Percentiles rank a stretch among this genome's conserved stretches.
phyloP scores from a whole-genome alignment of 2,329 filamentous ascomycete genomes.

The Berkeleyomyces rouxiae region DNA sequence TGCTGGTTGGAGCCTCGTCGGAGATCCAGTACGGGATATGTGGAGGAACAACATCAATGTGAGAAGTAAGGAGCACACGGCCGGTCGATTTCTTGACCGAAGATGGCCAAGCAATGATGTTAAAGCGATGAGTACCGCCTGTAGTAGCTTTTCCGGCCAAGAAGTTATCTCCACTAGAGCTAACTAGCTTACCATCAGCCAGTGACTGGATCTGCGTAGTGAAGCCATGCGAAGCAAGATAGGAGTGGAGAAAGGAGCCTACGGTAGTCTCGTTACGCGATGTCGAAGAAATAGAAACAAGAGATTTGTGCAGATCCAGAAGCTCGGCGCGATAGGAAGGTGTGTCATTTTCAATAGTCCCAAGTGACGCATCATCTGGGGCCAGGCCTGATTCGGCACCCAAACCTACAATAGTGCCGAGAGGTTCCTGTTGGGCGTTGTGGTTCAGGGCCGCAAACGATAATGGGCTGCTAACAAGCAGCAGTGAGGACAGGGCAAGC shows the following conservation, averaged over 20 bases:
- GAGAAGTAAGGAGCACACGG: slow-evolving; percentile 53
- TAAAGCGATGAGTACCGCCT: slow-evolving; percentile 38
- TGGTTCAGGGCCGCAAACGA: not conserved
- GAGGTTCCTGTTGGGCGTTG: not conserved
- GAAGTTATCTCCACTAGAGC: not conserved
- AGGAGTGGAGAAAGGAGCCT: slow-evolving; percentile 49
- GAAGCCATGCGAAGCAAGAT: slow-evolving; percentile 38
- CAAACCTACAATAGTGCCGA: not conserved
- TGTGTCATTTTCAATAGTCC: not conserved
- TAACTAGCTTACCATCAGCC: slow-evolving; percentile 16
- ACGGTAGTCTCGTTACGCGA: slow-evolving; percentile 26
- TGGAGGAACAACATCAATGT: slow-evolving; percentile 68
- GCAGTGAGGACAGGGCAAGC: not conserved
- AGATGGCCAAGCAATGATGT: slow-evolving; percentile 54
- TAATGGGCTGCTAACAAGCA: not conserved
- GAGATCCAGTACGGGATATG: slow-evolving; percentile 51
- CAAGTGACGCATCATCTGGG: not conserved
- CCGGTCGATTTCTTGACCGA: slow-evolving; percentile 30
- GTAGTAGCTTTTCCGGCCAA: slow-evolving; percentile 15
- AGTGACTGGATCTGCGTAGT: slow-evolving; percentile 27
- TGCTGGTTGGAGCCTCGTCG: slow-evolving; percentile 25
- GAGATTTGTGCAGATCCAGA: slow-evolving; percentile 10
- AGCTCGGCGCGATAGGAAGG: slow-evolving; percentile 7
- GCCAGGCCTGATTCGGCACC: not conserved
- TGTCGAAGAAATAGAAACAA: slow-evolving; percentile 11